A percentile compares a stretch with the other conserved stretches of the same genome.
These are phyloP conservation scores for Pichia paraexigua DNA, from an alignment of 805 yeast genomes.

Conservation along the genomic window DNA sequence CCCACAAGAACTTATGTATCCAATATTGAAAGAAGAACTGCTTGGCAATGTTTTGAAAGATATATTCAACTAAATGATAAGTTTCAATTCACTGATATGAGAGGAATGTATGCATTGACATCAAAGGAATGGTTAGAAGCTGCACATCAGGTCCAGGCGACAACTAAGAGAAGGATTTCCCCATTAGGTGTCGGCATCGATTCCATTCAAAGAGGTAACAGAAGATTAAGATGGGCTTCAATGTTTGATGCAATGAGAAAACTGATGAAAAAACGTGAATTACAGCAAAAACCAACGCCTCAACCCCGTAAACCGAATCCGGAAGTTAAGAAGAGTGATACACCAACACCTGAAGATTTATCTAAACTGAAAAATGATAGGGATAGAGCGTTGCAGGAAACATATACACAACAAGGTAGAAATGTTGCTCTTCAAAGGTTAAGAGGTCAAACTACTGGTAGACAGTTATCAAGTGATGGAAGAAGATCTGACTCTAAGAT, in stretches of 20 bases:
- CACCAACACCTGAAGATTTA: conserved; percentile 79
- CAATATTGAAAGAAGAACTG: conserved; percentile 89
- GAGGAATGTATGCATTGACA: conserved; percentile 72
- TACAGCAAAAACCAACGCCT: conserved; percentile 51
- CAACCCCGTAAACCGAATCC: conserved; percentile 25
- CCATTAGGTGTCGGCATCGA: conserved; percentile 93
- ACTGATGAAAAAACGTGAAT: conserved; percentile 82
- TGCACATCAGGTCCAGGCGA: conserved; percentile 80
- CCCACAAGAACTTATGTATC: conserved; percentile 69
- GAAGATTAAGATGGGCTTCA: conserved; percentile 88
- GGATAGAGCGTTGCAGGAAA: conserved; percentile 78
- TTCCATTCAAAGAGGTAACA: conserved; percentile 88
- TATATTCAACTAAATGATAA: conserved; percentile 88
- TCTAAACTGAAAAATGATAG: conserved; percentile 77
- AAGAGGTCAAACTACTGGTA: conserved; percentile 15
- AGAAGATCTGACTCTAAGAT: conserved; percentile 12
- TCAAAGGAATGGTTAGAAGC: conserved; percentile 92
- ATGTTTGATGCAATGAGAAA: conserved; percentile 94
- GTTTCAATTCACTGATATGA: conserved; percentile 79
- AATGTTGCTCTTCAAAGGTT: conserved; percentile 18
- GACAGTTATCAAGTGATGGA: conserved; percentile 13
- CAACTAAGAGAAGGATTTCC: conserved; percentile 79
- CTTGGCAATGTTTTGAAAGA: conserved; percentile 98
- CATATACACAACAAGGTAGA: conserved; percentile 34
- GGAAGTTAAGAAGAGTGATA: conserved; percentile 32